A percentile compares a stretch with the other conserved stretches of the same genome.
These are phyloP conservation scores for Mycothermus thermophilus DNA, from an alignment of 495 filamentous ascomycete genomes.

Conservation along the genomic window DNA sequence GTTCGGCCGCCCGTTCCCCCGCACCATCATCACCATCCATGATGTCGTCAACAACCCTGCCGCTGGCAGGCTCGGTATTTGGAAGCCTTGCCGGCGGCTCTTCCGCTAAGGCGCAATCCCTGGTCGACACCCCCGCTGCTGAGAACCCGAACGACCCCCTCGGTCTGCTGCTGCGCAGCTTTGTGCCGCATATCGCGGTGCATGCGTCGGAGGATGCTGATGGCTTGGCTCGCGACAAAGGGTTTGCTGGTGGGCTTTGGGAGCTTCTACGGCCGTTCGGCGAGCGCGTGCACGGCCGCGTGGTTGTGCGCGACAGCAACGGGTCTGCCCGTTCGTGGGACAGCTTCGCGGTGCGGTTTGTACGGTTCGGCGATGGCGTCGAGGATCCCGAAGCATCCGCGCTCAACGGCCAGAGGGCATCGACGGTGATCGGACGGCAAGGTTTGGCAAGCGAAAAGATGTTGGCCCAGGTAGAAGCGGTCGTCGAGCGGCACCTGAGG, in stretches of 20 bases:
- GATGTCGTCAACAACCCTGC: neutral
- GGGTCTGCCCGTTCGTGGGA: constrained; percentile 73
- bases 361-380: constrained; percentile 47
- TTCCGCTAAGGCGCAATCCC: constrained; percentile 19
- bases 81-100: constrained; percentile 14
- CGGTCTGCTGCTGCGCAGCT: constrained; percentile 64
- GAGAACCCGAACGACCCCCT: constrained; percentile 47
- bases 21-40: constrained; percentile 21
- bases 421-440: constrained; percentile 16
- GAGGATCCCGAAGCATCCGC: constrained; percentile 32
- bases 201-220: constrained; percentile 75
- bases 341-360: constrained; percentile 80
- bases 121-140: constrained; percentile 34
- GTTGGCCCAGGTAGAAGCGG: constrained; percentile 31
- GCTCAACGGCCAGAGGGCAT: no score
- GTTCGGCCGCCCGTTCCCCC: constrained; percentile 30
- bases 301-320: constrained; percentile 78
- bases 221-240: constrained; percentile 66
- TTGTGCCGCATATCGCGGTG: constrained; percentile 75
- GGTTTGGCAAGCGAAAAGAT: neutral
- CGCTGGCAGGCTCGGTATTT: constrained; percentile 34
- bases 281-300: constrained; percentile 75
- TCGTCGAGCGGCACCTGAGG: constrained; percentile 38
- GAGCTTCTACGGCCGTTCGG: constrained; percentile 82
- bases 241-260: constrained; percentile 62